A percentile compares a stretch with the other conserved stretches of the same genome.
These are phyloP conservation scores for Cladosporium sp. DNA, from an alignment of 2,329 filamentous ascomycete species.

Conservation along the genomic window DNA sequence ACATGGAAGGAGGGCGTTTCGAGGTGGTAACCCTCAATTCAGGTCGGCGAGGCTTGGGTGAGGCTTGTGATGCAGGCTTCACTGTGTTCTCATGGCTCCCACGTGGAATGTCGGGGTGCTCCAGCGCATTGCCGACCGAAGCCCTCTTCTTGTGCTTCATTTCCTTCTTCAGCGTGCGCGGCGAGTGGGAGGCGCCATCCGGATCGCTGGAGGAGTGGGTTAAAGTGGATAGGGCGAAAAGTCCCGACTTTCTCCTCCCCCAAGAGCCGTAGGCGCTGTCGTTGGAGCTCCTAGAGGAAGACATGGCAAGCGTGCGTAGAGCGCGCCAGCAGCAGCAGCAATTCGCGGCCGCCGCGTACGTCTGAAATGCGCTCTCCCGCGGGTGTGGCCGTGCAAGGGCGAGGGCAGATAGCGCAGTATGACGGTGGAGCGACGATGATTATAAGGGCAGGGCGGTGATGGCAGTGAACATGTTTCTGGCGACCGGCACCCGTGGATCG, in stretches of 20 bases:
- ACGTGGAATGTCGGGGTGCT: constrained; percentile 22
- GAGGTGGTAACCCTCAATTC: constrained; percentile 24
- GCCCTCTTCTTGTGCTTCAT: constrained; percentile 20
- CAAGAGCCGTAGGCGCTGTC: constrained; percentile 22
- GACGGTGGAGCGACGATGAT: neutral
- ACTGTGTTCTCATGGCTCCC: constrained; percentile 19
- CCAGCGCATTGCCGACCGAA: constrained; percentile 19
- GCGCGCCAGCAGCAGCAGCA: neutral
- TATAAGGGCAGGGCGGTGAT: neutral
- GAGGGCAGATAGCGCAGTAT: neutral
- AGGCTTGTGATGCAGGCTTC: constrained; percentile 19
- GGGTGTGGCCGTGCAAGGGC: neutral
- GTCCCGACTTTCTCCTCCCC: constrained; percentile 26
- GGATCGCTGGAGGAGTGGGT: constrained; percentile 21
- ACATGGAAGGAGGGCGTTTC: constrained; percentile 48
- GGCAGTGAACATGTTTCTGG: constrained; percentile 7
- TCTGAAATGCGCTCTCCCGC: neutral
- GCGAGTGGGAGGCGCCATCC: constrained; percentile 13
- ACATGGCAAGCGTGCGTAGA: constrained; percentile 16
- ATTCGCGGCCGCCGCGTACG: neutral
- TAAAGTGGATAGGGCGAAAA: constrained; percentile 31
- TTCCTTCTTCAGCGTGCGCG: constrained; percentile 26
- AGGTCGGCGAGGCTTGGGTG: constrained; percentile 24
- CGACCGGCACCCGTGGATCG: neutral
- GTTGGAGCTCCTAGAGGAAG: constrained; percentile 22